Conservation (phyloP, 2,329 filamentous ascomycete species). For the Pseudogymnoascus sp. region DNA sequence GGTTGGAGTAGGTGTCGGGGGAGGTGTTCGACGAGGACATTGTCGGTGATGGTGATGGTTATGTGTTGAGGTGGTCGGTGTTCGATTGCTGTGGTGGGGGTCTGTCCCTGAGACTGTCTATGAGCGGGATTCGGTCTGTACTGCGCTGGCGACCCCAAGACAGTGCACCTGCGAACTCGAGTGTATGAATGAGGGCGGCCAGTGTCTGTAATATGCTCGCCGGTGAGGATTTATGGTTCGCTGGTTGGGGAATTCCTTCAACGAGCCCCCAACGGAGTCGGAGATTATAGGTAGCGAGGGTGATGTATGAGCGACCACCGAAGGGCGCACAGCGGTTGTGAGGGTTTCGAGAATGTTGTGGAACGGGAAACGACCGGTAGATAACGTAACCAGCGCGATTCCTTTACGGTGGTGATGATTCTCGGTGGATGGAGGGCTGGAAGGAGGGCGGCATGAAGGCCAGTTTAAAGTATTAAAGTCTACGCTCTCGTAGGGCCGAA, state of each 20-base stretch:
- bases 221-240: neutral
- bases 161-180: neutral
- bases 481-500: neutral
- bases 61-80: neutral
- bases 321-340: neutral
- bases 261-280: neutral
- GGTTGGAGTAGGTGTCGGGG: constrained; percentile 49
- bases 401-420: neutral
- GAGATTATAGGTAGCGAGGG: constrained; percentile 3
- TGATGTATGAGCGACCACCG: neutral
- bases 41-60: neutral
- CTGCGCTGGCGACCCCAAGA: neutral
- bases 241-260: neutral
- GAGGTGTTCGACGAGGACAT: constrained; percentile 30
- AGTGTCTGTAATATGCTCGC: neutral
- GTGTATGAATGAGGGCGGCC: neutral
- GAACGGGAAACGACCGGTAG: neutral
- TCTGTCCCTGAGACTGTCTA: neutral
- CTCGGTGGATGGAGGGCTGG: neutral
- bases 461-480: constrained; percentile 3
- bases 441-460: constrained; percentile 5
- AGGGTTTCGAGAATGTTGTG: constrained; percentile 2
- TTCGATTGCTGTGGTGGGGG: constrained; percentile 1
- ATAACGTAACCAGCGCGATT: neutral
- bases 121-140: neutral